phyloP scores from a whole-genome alignment of 169 alveolate species.

The Plasmodium vinckei region DNA sequence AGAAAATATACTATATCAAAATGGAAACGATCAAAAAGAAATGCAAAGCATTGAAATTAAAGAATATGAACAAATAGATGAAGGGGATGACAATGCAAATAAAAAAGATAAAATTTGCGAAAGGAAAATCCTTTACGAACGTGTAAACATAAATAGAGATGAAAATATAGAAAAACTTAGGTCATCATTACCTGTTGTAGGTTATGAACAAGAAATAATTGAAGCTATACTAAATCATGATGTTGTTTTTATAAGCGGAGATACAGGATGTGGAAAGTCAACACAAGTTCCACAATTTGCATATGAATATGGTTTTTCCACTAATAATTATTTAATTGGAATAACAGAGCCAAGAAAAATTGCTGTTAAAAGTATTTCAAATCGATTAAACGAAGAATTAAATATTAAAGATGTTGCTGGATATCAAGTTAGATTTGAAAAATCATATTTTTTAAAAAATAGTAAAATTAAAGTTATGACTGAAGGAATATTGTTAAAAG shows the following conservation, averaged over 20 bases:
- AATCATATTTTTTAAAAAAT: conserved; percentile 82
- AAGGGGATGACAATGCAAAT: background rate
- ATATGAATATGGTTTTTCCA: conserved; percentile 94
- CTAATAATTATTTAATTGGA: conserved; percentile 85
- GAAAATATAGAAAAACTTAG: conserved; percentile 84
- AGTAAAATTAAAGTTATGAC: conserved; percentile 97
- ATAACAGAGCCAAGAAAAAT: conserved; percentile 98
- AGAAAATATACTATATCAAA: background rate
- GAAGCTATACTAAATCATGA: conserved; percentile 92
- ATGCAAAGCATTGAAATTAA: background rate
- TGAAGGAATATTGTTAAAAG: conserved; percentile 98
- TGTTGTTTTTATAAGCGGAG: conserved; percentile 96
- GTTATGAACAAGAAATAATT: conserved; percentile 94
- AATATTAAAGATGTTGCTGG: conserved; percentile 79
- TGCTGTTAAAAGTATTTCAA: conserved; percentile 87
- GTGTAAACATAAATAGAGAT: conserved; percentile 78
- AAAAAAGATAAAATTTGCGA: background rate
- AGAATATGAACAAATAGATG: background rate
- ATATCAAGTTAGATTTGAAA: conserved; percentile 90
- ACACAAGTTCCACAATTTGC: conserved; percentile 97
- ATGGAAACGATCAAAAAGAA: conserved; percentile 2
- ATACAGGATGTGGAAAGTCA: conserved; percentile 99
- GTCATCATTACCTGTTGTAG: conserved; percentile 88
- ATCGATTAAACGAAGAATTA: conserved; percentile 84
- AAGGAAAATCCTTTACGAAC: conserved; percentile 70